Percentiles rank a stretch among this genome's conserved stretches.
Evolutionary conservation across 768 basidiomycete species (phyloP).

Genomic region (Macrolepiota dolichaula): DNA sequence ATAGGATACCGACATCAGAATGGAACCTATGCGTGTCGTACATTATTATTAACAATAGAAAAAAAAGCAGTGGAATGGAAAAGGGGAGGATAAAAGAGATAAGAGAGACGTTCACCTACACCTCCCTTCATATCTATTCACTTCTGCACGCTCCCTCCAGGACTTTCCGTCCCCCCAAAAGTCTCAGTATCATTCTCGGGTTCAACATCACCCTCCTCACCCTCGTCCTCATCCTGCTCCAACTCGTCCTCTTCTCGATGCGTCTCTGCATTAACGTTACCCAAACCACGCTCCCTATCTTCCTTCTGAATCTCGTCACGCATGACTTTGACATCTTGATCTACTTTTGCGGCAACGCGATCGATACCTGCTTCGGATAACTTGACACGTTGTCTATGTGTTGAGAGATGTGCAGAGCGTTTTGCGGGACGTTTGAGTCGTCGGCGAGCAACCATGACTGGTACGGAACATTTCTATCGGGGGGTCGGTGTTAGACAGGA

Average conservation of each 20-base stretch:
- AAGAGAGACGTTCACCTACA: constrained; percentile 29
- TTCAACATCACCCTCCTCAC: constrained; percentile 24
- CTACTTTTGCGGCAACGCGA: constrained; percentile 80
- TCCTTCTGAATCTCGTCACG: constrained; percentile 72
- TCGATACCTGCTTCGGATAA: constrained; percentile 90
- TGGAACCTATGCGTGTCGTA: not conserved
- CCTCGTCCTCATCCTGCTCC: constrained; percentile 25
- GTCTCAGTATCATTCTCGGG: constrained; percentile 27
- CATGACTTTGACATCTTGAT: constrained; percentile 80
- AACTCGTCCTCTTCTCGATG: constrained; percentile 6
- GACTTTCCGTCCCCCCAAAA: not conserved
- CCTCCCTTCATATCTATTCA: constrained; percentile 17
- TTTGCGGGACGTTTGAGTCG: constrained; percentile 85
- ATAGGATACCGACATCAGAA: not conserved
- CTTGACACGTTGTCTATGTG: constrained; percentile 77
- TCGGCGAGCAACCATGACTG: constrained; percentile 94
- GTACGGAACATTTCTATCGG: constrained; percentile 81
- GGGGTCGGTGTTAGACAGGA: not conserved
- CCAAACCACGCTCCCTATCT: constrained; percentile 44
- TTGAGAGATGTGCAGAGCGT: constrained; percentile 76
- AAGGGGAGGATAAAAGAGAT: not conserved
- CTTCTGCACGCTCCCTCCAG: not conserved
- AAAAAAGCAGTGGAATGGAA: not conserved
- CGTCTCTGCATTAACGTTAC: constrained; percentile 7
- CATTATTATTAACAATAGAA: not conserved